phyloP scores from a whole-genome alignment of 768 basidiomycete species.

The Pleurotus tuber-regium region DNA sequence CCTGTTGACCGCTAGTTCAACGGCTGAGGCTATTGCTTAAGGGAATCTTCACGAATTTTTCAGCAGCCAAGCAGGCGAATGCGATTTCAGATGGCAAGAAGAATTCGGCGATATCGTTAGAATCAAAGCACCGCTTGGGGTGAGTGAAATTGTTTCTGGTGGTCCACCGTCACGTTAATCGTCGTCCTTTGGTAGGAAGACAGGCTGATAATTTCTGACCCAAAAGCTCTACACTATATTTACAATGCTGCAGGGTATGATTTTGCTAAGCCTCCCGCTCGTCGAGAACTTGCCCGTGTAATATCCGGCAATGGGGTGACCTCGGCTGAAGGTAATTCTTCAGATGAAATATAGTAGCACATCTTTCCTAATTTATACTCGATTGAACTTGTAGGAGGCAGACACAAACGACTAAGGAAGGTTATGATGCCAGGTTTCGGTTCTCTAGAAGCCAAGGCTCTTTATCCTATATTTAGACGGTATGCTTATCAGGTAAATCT shows the following conservation, averaged over 20 bases:
- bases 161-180: background rate
- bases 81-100: constrained; percentile 52
- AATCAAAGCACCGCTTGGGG: constrained; percentile 49
- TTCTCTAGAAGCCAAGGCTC: constrained; percentile 45
- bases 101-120: constrained; percentile 49
- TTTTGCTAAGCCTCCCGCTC: constrained; percentile 49
- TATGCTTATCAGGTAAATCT: constrained; percentile 38
- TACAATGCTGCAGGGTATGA: constrained; percentile 53
- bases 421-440: constrained; percentile 57
- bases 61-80: constrained; percentile 44
- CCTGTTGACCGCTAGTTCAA: background rate
- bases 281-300: constrained; percentile 46
- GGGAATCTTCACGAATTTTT: constrained; percentile 50
- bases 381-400: constrained; percentile 31
- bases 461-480: constrained; percentile 45
- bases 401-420: constrained; percentile 51
- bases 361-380: background rate
- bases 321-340: constrained; percentile 48
- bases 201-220: constrained; percentile 51
- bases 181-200: constrained; percentile 37
- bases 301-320: constrained; percentile 50
- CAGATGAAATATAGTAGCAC: background rate
- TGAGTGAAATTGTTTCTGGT: constrained; percentile 19
- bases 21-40: constrained; percentile 18
- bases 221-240: constrained; percentile 56